A percentile compares a stretch with the other conserved stretches of the same genome.
phyloP scores from a whole-genome alignment of 192 early-diverging fungal species.

The Glomus cerebriforme region DNA sequence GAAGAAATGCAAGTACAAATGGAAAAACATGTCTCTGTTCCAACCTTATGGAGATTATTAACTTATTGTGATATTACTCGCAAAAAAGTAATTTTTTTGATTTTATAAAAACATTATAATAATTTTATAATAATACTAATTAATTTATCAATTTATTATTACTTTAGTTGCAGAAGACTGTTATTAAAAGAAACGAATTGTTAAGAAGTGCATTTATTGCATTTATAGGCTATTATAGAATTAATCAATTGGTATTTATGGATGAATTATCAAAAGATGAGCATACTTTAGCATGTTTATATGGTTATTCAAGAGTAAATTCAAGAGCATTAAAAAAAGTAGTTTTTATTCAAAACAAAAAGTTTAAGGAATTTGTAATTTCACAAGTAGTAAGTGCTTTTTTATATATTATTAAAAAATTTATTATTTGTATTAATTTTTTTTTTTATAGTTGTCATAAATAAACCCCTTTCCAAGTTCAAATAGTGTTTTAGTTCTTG shows the following conservation, averaged over 20 bases:
- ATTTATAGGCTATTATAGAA: too few species aligned
- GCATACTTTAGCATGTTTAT: not conserved
- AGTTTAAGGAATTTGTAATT: constrained; percentile 16
- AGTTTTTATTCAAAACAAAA: not conserved
- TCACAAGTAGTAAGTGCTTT: constrained; percentile 1
- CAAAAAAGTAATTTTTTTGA: constrained; percentile 3
- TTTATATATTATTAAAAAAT: not conserved
- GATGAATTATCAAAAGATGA: too few species aligned
- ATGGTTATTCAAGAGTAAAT: constrained; percentile 3
- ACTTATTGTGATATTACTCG: not conserved
- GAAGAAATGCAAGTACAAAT: not conserved
- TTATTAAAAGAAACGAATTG: not conserved
- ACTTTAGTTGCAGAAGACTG: constrained; percentile 12
- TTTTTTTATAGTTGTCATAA: not conserved
- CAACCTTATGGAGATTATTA: not conserved
- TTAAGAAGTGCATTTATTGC: constrained; percentile 1
- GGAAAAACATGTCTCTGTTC: not conserved
- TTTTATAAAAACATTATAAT: too few species aligned
- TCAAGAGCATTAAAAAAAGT: not conserved
- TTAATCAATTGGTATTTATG: too few species aligned
- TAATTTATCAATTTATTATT: not conserved
- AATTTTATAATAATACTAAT: too few species aligned
- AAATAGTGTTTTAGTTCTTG: not conserved
- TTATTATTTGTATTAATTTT: not conserved
- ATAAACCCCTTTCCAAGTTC: not conserved